phyloP scores from a whole-genome alignment of 2,329 filamentous ascomycete genomes.

The Sordariomycetes sp. region DNA sequence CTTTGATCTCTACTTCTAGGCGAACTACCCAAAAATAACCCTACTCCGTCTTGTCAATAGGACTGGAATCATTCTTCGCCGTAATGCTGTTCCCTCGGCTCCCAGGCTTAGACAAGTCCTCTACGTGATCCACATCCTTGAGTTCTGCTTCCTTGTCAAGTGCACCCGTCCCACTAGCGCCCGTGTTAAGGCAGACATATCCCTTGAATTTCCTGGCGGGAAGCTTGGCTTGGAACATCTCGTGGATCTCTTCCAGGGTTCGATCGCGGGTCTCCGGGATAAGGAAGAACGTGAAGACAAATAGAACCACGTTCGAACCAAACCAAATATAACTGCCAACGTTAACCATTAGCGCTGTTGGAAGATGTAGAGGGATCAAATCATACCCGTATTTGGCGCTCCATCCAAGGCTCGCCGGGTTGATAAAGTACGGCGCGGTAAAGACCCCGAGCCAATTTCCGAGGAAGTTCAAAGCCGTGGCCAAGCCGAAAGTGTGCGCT shows the following conservation, averaged over 20 bases:
- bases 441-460: conserved; percentile 27
- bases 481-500: conserved; percentile 24
- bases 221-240: conserved; percentile 6
- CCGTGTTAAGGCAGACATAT: background rate
- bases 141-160: background rate
- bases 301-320: conserved; percentile 28
- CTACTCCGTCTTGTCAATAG: no score
- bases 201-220: conserved; percentile 6
- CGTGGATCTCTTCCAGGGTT: conserved; percentile 6
- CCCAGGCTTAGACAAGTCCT: no score
- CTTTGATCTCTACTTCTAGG: no score
- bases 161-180: background rate
- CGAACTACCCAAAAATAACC: no score
- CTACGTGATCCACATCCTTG: background rate
- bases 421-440: conserved; percentile 30
- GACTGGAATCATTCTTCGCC: no score
- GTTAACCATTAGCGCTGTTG: background rate
- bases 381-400: conserved; percentile 18
- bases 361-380: background rate
- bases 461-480: conserved; percentile 25
- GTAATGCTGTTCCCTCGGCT: no score
- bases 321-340: conserved; percentile 26
- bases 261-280: conserved; percentile 12
- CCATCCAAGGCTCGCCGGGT: conserved; percentile 25
- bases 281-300: conserved; percentile 24